phyloP scores from a whole-genome alignment of 2,329 filamentous ascomycete species.

The Macrophomina pseudophaseolina region DNA sequence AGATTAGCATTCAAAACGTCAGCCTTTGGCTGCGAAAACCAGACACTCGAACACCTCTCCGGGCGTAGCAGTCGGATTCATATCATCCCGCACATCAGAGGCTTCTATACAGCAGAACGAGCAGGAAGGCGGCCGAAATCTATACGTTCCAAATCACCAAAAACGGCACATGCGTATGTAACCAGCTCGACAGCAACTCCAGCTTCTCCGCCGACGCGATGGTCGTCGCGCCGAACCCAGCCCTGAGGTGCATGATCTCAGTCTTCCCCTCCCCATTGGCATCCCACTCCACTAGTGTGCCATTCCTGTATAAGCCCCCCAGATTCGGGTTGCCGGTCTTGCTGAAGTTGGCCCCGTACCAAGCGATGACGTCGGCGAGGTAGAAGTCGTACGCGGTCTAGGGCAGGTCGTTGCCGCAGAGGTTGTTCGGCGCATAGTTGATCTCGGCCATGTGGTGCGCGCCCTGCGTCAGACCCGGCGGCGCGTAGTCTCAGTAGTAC shows the following conservation, averaged over 20 bases:
- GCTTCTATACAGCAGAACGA: too few species aligned
- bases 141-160: too few species aligned
- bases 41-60: too few species aligned
- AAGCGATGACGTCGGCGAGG: conserved; percentile 38
- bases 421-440: conserved; percentile 44
- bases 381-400: conserved; percentile 40
- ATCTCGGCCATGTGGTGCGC: conserved; percentile 48
- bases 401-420: conserved; percentile 38
- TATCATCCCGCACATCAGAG: too few species aligned
- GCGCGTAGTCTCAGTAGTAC: conserved; percentile 46
- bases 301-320: conserved; percentile 8
- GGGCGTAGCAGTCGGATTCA: too few species aligned
- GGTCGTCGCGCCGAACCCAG: not conserved
- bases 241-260: not conserved
- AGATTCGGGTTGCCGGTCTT: conserved; percentile 37
- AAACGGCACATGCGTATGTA: not conserved
- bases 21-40: too few species aligned
- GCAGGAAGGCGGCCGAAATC: too few species aligned
- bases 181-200: not conserved
- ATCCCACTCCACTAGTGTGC: not conserved
- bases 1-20: too few species aligned
- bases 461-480: conserved; percentile 42
- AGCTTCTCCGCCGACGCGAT: not conserved
- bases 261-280: not conserved
- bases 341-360: conserved; percentile 45